Evolutionary conservation across 1,139 yeast species (phyloP), one percentile per base, ranked within the genome.

Genomic region (Geotrichum histeridarum): DNA sequence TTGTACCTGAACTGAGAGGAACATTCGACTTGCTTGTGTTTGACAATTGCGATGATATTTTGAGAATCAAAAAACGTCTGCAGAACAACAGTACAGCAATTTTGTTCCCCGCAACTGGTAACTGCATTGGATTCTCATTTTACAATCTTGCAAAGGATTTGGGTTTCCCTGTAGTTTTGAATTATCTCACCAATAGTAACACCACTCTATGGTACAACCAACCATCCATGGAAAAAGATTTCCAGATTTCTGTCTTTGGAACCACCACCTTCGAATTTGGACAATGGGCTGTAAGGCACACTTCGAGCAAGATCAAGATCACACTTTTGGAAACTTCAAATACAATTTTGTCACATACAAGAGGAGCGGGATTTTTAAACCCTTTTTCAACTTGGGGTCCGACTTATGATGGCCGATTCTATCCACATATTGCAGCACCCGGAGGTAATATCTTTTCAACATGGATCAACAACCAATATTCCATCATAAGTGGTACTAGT

Each of bases 341-440:
- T 38, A 41, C 31, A 4, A 33, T 48, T 35, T 31, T 49, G 4
- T 47, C 48, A 8, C 35, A 39, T 15, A 42, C 33, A 35, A 52
- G 31, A n/a, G 44, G 48, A 14, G 50, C 55, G 12, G 55, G 53
- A 3, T 42, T 53, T 22, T 31, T 57, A 36, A 57, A 56, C 35
- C 48, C 53, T 15, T 62, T 55, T 44, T 50, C 64, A 7, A 58
- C 63, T 14, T 58, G 59, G 58, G 65, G 65, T 22, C 64, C 64
- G 8, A 60, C 63, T 42, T 61, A 55, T 33, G 61, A 62, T 39
- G 60, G 61, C 22, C 37, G 56, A 18, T 58, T 61, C 43, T 62
- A 59, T 44, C 65, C 65, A 31, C 49, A 57, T 9, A 45, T 62
- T 44, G 48, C 63, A 36, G 65, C 65, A 30, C 65, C 65, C 17